A percentile compares a stretch with the other conserved stretches of the same genome.
Conservation (phyloP, 306 rosid genomes). For the Vigna nakashimae region DNA sequence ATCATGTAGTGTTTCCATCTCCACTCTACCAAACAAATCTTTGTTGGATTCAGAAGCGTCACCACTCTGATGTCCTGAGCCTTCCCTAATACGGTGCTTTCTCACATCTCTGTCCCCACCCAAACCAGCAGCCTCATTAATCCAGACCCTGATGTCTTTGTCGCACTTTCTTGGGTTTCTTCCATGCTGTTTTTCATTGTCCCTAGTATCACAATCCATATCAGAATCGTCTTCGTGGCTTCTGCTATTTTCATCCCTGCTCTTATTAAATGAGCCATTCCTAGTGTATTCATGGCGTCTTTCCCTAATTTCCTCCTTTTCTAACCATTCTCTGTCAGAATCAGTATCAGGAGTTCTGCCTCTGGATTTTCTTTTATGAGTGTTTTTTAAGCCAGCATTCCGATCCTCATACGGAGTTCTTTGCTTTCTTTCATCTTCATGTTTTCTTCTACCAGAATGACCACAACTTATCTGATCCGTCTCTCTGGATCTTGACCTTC, state of each 20-base stretch:
- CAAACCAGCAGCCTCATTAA: constrained; percentile 40
- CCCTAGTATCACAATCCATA: constrained; percentile 46
- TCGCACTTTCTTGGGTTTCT: constrained; percentile 50
- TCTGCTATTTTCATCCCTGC: constrained; percentile 40
- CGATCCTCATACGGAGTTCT: constrained; percentile 48
- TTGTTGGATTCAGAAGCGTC: constrained; percentile 41
- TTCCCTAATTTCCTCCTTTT: constrained; percentile 49
- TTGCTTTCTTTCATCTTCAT: constrained; percentile 44
- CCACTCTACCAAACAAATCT: constrained; percentile 42
- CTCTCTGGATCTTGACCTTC: constrained; percentile 71
- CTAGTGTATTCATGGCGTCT: constrained; percentile 28
- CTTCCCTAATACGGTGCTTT: constrained; percentile 39
- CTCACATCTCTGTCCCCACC: constrained; percentile 38
- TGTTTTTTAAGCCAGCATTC: constrained; percentile 40
- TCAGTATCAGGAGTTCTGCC: constrained; percentile 52
- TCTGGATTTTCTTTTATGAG: constrained; percentile 48
- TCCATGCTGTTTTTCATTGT: constrained; percentile 41
- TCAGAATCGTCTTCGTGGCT: constrained; percentile 51
- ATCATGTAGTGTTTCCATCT: constrained; percentile 32
- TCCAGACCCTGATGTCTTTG: constrained; percentile 32
- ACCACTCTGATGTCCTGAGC: constrained; percentile 41
- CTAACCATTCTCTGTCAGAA: constrained; percentile 54
- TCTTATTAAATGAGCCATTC: constrained; percentile 44
- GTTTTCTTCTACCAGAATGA: constrained; percentile 56
- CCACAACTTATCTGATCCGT: constrained; percentile 43